phyloP scores from a whole-genome alignment of 2,329 filamentous ascomycete species.

The Fusarium phyllophilum region DNA sequence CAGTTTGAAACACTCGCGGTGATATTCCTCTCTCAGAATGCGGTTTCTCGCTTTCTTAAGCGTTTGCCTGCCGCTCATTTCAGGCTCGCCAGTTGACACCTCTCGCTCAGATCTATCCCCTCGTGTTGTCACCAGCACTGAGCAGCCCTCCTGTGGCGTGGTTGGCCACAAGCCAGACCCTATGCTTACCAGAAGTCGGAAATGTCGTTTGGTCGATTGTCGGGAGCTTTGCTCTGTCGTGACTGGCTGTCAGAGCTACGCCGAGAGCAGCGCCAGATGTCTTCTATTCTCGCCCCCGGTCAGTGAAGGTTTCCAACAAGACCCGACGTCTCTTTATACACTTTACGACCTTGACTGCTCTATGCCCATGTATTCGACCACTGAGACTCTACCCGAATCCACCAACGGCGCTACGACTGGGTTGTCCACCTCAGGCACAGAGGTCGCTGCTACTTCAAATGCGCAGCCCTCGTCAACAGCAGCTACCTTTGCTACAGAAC shows the following conservation, averaged over 20 bases:
- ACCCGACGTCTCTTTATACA: not conserved
- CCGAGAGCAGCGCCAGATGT: not conserved
- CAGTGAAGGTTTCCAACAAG: not conserved
- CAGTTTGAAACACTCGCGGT: not conserved
- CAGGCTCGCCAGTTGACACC: not conserved
- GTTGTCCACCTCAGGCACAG: not conserved
- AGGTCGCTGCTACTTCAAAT: not conserved
- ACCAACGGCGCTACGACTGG: not conserved
- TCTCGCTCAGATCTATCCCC: not conserved
- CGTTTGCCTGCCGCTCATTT: not conserved
- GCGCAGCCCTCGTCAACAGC: not conserved
- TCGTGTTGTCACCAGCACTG: not conserved
- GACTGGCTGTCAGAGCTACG: not conserved
- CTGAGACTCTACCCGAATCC: not conserved
- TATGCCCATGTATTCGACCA: accelerated
- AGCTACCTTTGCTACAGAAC: not conserved
- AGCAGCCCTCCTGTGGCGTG: not conserved
- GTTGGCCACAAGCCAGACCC: not conserved
- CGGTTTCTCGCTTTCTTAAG: not conserved
- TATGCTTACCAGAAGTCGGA: not conserved
- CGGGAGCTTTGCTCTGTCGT: not conserved
- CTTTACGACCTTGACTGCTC: not conserved
- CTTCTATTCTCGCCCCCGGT: not conserved
- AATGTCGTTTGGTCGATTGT: not conserved
- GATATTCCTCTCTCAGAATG: not conserved